A percentile compares a stretch with the other conserved stretches of the same genome.
Evolutionary conservation across 2,329 filamentous ascomycete genomes (phyloP).

Genomic region (Aspergillus sojae): DNA sequence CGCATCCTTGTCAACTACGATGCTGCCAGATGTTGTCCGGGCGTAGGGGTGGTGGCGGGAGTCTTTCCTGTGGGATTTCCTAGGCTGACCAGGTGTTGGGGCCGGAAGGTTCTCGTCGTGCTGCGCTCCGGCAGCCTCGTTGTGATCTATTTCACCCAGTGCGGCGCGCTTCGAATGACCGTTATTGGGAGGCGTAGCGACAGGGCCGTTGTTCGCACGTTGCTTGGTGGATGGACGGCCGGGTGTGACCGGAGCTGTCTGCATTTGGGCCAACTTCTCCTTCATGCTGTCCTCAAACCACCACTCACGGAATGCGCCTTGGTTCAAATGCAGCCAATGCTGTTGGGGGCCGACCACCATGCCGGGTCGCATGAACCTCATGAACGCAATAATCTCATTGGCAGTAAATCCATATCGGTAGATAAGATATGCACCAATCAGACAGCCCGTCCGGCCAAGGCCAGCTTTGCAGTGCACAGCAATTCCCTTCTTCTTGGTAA

Average conservation of each 20-base stretch:
- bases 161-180: conserved; percentile 76
- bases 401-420: conserved; percentile 97
- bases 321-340: conserved; percentile 98
- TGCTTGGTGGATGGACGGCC: conserved; percentile 58
- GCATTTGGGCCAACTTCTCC: conserved; percentile 74
- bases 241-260: conserved; percentile 60
- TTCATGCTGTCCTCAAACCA: conserved; percentile 80
- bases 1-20: conserved; percentile 40
- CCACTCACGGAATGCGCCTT: conserved; percentile 97
- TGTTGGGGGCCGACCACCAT: conserved; percentile 99
- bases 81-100: conserved; percentile 91
- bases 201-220: conserved; percentile 68
- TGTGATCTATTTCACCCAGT: conserved; percentile 90
- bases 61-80: conserved; percentile 80
- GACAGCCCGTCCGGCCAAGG: conserved; percentile 88
- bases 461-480: conserved; percentile 99
- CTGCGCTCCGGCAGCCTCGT: conserved; percentile 56
- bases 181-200: conserved; percentile 82
- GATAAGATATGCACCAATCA: conserved; percentile 97
- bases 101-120: conserved; percentile 87
- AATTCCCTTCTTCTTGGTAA: conserved; percentile 89
- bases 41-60: conserved; percentile 73
- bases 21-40: conserved; percentile 54
- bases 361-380: conserved; percentile 98
- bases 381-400: conserved; percentile 95